phyloP scores from a whole-genome alignment of 108 stramenopile species.

The Pseudonitzschia multistriata region DNA sequence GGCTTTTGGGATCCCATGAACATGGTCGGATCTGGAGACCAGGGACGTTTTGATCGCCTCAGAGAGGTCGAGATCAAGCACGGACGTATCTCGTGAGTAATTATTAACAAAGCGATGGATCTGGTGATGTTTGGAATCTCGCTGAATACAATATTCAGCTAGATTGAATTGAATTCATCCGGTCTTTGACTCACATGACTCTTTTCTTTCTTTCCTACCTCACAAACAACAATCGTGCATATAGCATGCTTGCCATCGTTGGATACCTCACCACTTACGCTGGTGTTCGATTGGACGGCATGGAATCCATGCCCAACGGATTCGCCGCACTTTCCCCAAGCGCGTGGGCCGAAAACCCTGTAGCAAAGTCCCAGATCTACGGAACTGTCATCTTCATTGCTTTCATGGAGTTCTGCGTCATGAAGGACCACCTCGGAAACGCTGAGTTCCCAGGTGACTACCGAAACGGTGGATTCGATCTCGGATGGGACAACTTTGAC shows the following conservation, averaged over 20 bases:
- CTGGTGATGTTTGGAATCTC: not conserved
- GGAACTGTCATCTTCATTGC: slow-evolving; percentile 62
- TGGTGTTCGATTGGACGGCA: slow-evolving; percentile 52
- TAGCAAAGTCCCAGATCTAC: slow-evolving; percentile 2
- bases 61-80: slow-evolving; percentile 74
- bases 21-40: slow-evolving; percentile 37
- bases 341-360: slow-evolving; percentile 24
- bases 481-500: slow-evolving; percentile 67
- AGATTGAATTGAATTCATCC: not conserved
- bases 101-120: not conserved
- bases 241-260: slow-evolving; percentile 67
- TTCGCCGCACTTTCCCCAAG: slow-evolving; percentile 40
- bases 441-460: slow-evolving; percentile 69
- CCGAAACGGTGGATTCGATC: slow-evolving; percentile 68
- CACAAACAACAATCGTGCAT: no score
- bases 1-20: slow-evolving; percentile 38
- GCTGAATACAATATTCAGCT: not conserved
- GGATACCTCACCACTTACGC: slow-evolving; percentile 64
- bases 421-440: slow-evolving; percentile 54
- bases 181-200: not conserved
- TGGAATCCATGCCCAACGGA: slow-evolving; percentile 42
- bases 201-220: not conserved
- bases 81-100: slow-evolving; percentile 49
- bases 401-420: slow-evolving; percentile 59
- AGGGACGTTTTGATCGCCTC: slow-evolving; percentile 49